phyloP scores from a whole-genome alignment of 495 filamentous ascomycete genomes.

The Daldinia caldariorum region DNA sequence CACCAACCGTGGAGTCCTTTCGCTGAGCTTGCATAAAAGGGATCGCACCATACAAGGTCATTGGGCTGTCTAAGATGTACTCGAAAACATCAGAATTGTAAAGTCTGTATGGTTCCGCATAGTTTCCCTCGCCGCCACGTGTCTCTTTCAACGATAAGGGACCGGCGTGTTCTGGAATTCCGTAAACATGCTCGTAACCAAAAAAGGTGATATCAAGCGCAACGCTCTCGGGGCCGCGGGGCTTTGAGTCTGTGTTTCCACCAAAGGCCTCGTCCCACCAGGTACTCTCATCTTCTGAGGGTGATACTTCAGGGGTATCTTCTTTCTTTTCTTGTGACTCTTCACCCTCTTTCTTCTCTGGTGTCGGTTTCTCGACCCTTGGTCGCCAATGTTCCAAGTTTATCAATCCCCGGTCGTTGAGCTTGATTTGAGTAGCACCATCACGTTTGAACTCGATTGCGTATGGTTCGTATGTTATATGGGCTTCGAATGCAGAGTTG shows the following conservation, averaged over 20 bases:
- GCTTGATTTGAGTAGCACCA: conserved; percentile 80
- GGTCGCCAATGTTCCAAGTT: conserved; percentile 96
- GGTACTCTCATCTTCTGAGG: conserved; percentile 77
- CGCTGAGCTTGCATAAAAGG: conserved; percentile 97
- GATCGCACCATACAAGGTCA: conserved; percentile 97
- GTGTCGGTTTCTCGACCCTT: conserved; percentile 75
- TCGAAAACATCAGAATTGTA: conserved; percentile 98
- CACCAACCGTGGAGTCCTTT: conserved; percentile 90
- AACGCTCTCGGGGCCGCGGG: conserved; percentile 86
- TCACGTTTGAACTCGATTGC: conserved; percentile 84
- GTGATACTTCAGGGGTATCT: conserved; percentile 48
- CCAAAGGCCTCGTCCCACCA: conserved; percentile 99
- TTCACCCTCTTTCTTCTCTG: conserved; percentile 64
- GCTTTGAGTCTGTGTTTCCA: conserved; percentile 92
- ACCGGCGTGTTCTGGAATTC: conserved; percentile 93
- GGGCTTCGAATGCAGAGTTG: conserved; percentile 75
- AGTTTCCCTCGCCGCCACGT: conserved; percentile 83
- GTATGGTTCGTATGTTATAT: conserved; percentile 86
- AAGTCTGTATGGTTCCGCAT: conserved; percentile 90
- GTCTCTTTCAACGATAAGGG: conserved; percentile 89
- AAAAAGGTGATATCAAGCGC: conserved; percentile 91
- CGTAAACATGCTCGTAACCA: conserved; percentile 91
- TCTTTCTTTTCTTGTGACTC: conserved; percentile 54
- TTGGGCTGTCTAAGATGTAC: conserved; percentile 94
- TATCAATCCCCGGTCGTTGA: conserved; percentile 87